Evolutionary conservation across 2,329 filamentous ascomycete genomes (phyloP), one percentile per base, ranked within the genome.

Genomic region (Fusarium sp.): DNA sequence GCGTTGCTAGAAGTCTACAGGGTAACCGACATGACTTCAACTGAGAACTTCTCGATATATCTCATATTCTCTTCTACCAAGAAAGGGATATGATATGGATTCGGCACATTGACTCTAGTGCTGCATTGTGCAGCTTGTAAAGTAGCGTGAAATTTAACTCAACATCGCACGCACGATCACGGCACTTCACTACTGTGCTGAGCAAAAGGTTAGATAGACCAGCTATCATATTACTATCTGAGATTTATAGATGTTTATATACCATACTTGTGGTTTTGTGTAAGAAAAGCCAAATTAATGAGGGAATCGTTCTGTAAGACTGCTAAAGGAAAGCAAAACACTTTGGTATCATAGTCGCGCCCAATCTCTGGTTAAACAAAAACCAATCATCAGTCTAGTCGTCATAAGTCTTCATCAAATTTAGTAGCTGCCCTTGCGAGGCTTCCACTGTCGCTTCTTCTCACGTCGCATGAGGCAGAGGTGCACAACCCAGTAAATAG

Each of bases 401-500:
- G 28, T 69, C 56, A 43, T 53, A 40, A 40, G 7, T 53, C 44
- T 54, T 6, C 24, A 17, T 28, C 48, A 22, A 22, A n/a, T 40
- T 69, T 68, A 76, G 62, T 72, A 78, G 63, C 70, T 70, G 26
- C 73, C 75, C 73, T 79, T 78, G 40, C 73, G 70, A 56, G 65
- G 59, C 61, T 61, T 69, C 68, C 74, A 74, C 58, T 70, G 55
- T 11, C 68, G 72, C 75, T 72, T 76, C 42, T 58, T 69, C 68
- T 72, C 72, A 9, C 75, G 71, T 49, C 75, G 74, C 61, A 75
- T 68, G 6, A 74, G 31, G 33, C 77, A 76, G 65, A 82, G 72
- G 40, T 80, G 74, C 13, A 60, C 74, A 2, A 74, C 22, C 85
- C 85, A 87, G 72, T 81, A 86, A 5, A 79, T 26, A 6, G 78